These are phyloP conservation scores for Apocynum venetum DNA, from an alignment of 257 asterid genomes.

Conservation along the genomic window DNA sequence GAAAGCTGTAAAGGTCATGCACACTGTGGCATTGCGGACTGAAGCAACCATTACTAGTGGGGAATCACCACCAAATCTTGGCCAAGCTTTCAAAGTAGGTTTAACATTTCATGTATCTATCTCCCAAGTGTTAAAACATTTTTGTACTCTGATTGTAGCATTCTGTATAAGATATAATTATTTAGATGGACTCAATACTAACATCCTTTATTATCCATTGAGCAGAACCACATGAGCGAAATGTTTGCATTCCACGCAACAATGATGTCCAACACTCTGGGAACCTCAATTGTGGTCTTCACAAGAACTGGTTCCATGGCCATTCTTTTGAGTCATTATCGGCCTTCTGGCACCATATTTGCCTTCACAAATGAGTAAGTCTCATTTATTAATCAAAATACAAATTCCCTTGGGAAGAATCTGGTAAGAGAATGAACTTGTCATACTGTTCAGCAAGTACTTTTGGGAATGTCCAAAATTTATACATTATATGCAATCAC, in stretches of 20 bases:
- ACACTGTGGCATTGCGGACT: constrained; percentile 82
- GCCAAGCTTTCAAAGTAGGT: constrained; percentile 84
- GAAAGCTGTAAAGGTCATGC: constrained; percentile 97
- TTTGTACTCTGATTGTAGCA: neutral
- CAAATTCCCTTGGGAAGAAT: neutral
- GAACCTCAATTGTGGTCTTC: constrained; percentile 89
- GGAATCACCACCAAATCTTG: constrained; percentile 69
- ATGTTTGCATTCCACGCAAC: constrained; percentile 99
- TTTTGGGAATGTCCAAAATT: neutral
- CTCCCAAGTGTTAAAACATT: neutral
- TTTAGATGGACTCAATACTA: constrained; percentile 7
- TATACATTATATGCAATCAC: neutral
- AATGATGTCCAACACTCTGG: constrained; percentile 94
- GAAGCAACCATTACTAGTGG: constrained; percentile 81
- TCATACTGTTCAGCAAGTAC: neutral
- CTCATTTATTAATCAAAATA: neutral
- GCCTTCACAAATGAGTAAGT: constrained; percentile 98
- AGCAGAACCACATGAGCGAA: constrained; percentile 97
- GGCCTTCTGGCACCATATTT: constrained; percentile 93
- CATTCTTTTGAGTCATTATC: constrained; percentile 81
- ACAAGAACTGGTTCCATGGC: constrained; percentile 97
- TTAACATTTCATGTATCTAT: constrained; percentile 2
- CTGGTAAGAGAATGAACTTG: neutral
- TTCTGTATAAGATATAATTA: neutral
- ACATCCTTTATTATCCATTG: constrained; percentile 13